Evolutionary conservation across 1,284 basidiomycete genomes (phyloP).

Genomic region (Tranzscheliella williamsii): DNA sequence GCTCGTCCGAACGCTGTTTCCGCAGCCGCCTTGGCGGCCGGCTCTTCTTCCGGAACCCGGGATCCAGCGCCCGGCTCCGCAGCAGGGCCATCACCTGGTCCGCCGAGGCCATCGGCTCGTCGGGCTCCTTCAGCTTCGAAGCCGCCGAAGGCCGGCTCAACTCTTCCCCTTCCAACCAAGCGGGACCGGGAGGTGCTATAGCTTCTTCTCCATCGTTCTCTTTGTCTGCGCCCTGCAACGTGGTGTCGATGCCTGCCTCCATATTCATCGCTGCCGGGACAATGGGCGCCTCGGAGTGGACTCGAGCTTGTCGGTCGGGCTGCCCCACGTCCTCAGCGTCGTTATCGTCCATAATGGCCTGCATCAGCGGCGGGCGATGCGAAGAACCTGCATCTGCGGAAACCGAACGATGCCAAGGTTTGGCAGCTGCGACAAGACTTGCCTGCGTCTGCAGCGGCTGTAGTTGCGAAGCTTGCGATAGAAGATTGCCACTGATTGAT

Average conservation of each 20-base stretch:
- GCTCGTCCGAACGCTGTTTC: slow-evolving; percentile 21
- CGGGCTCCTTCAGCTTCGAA: not conserved
- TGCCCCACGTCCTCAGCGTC: too few species aligned
- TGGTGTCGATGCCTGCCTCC: slow-evolving; percentile 26
- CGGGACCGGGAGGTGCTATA: slow-evolving; percentile 24
- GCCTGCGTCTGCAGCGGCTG: slow-evolving; percentile 4
- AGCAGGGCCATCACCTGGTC: slow-evolving; percentile 32
- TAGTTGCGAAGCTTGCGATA: slow-evolving; percentile 25
- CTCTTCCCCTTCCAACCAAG: slow-evolving; percentile 21
- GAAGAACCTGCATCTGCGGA: slow-evolving; percentile 24
- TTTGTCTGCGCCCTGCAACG: slow-evolving; percentile 9
- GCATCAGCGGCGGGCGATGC: too few species aligned
- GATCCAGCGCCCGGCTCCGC: slow-evolving; percentile 16
- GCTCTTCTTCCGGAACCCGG: slow-evolving; percentile 12
- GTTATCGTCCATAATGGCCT: too few species aligned
- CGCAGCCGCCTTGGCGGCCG: slow-evolving; percentile 21
- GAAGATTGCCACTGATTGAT: slow-evolving; percentile 22
- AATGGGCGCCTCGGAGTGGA: too few species aligned
- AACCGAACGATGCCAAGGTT: slow-evolving; percentile 36
- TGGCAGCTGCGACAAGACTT: slow-evolving; percentile 20
- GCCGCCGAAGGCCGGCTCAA: not conserved
- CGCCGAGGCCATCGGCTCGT: slow-evolving; percentile 7
- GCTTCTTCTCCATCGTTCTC: slow-evolving; percentile 1
- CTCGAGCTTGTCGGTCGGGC: too few species aligned
- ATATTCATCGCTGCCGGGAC: too few species aligned